Evolutionary conservation across 495 filamentous ascomycete genomes (phyloP).

Genomic region (Penicillium macrosclerotiorum): DNA sequence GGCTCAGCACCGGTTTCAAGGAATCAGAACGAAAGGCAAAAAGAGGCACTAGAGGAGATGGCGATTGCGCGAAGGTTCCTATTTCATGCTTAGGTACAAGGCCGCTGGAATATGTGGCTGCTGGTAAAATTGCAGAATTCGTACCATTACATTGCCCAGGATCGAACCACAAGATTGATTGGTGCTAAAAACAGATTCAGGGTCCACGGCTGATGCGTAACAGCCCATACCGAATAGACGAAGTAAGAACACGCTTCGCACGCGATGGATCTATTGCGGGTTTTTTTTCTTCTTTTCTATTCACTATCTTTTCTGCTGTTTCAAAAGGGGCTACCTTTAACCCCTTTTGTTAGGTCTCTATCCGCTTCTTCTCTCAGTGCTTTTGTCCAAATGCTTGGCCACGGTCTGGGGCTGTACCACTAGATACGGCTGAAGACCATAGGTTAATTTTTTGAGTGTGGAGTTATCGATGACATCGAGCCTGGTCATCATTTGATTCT

Average conservation of each 20-base stretch:
- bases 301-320: slow-evolving; percentile 1
- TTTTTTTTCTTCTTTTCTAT: slow-evolving; percentile 4
- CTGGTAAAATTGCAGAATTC: slow-evolving; percentile 2
- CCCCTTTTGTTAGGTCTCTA: slow-evolving; percentile 10
- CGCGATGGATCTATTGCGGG: slow-evolving; percentile 10
- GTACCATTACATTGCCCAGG: slow-evolving; percentile 4
- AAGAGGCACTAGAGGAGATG: too few relatives aligned
- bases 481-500: background rate
- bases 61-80: too few relatives aligned
- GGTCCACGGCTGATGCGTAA: slow-evolving; percentile 26
- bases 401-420: slow-evolving; percentile 3
- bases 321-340: background rate
- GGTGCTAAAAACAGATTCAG: slow-evolving; percentile 34
- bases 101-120: background rate
- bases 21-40: background rate
- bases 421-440: too few relatives aligned
- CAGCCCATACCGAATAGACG: slow-evolving; percentile 12
- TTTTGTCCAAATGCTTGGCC: slow-evolving; percentile 7
- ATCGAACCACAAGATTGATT: slow-evolving; percentile 26
- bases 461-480: slow-evolving; percentile 13
- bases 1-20: slow-evolving; percentile 2
- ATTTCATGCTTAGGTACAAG: too few relatives aligned
- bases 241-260: slow-evolving; percentile 12
- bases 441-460: slow-evolving; percentile 21
- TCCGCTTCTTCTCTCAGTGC: slow-evolving; percentile 1